phyloP scores from a whole-genome alignment of 225 moss, liverwort and hornwort genomes.

The Sphagnum contortum region DNA sequence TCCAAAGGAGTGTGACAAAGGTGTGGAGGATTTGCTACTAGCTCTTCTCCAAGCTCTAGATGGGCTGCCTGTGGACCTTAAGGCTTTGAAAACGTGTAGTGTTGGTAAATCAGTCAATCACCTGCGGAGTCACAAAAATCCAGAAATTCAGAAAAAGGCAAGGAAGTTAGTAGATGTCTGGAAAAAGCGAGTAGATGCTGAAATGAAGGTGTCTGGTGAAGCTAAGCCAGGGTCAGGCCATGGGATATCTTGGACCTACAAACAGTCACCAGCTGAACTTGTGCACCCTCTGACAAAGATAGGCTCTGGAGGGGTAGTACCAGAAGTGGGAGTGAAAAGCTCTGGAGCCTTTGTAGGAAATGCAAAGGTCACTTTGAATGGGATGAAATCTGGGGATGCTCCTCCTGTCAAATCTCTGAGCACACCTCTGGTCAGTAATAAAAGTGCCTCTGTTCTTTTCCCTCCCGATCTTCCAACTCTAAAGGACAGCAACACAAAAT shows the following conservation, averaged over 20 bases:
- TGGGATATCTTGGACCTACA: slow-evolving; percentile 58
- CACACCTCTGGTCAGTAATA: slow-evolving; percentile 5
- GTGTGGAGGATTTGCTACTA: slow-evolving; percentile 77
- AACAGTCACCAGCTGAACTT: slow-evolving; percentile 70
- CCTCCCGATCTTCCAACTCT: slow-evolving; percentile 18
- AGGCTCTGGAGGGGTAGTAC: slow-evolving; percentile 24
- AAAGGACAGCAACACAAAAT: slow-evolving; percentile 34
- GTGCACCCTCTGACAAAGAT: slow-evolving; percentile 42
- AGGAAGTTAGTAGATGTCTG: slow-evolving; percentile 89
- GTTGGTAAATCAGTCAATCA: slow-evolving; percentile 98
- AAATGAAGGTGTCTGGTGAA: slow-evolving; percentile 85
- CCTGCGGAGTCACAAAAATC: slow-evolving; percentile 82
- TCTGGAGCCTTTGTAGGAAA: slow-evolving; percentile 65
- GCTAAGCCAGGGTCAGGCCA: slow-evolving; percentile 67
- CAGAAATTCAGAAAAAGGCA: slow-evolving; percentile 89
- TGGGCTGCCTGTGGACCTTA: slow-evolving; percentile 87
- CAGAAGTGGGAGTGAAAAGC: slow-evolving; percentile 71
- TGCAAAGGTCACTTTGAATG: slow-evolving; percentile 52
- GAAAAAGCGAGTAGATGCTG: slow-evolving; percentile 95
- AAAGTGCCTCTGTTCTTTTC: slow-evolving; percentile 9
- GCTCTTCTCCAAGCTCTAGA: slow-evolving; percentile 83
- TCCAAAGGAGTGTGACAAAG: slow-evolving; percentile 93
- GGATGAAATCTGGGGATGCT: slow-evolving; percentile 41
- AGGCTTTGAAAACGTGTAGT: slow-evolving; percentile 83
- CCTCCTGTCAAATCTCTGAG: slow-evolving; percentile 19